These are phyloP conservation scores for Coemansia sp. DNA, from an alignment of 192 early-diverging fungal species.

Conservation along the genomic window DNA sequence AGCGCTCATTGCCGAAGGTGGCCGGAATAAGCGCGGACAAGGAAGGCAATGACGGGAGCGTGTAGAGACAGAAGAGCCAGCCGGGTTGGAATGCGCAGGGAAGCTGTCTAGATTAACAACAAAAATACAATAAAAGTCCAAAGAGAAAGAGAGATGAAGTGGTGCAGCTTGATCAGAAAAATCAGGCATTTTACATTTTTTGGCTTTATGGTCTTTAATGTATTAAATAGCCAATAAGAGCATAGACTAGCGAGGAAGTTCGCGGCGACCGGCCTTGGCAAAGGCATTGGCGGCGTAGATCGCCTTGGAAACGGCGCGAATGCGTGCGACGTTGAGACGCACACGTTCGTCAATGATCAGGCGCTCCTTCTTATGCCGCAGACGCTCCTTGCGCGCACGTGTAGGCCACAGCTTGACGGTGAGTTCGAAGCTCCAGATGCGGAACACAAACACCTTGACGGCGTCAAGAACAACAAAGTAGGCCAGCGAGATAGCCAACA, in stretches of 20 bases:
- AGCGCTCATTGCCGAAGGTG: conserved; percentile 41
- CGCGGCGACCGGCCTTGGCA: conserved; percentile 26
- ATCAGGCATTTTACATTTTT: not conserved
- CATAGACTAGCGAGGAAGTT: conserved; percentile 10
- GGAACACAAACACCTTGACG: conserved; percentile 88
- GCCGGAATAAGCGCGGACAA: not conserved
- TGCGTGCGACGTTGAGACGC: conserved; percentile 36
- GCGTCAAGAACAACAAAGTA: conserved; percentile 84
- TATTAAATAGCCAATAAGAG: not conserved
- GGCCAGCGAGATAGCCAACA: conserved; percentile 76
- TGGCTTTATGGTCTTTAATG: not conserved
- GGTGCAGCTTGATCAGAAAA: not conserved
- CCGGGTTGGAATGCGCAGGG: conserved; percentile 2
- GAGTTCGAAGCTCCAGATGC: conserved; percentile 85
- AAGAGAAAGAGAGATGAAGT: not conserved
- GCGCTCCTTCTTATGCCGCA: conserved; percentile 57
- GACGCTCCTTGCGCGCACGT: conserved; percentile 59
- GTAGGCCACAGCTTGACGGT: conserved; percentile 84
- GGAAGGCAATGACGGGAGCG: not conserved
- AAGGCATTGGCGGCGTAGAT: conserved; percentile 44
- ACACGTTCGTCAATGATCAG: conserved; percentile 55
- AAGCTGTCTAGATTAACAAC: conserved; percentile 2
- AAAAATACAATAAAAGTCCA: not conserved
- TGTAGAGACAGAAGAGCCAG: not conserved
- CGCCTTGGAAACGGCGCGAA: conserved; percentile 37